phyloP scores from a whole-genome alignment of 208 protist genomes.

The Trypanosoma brucei region DNA sequence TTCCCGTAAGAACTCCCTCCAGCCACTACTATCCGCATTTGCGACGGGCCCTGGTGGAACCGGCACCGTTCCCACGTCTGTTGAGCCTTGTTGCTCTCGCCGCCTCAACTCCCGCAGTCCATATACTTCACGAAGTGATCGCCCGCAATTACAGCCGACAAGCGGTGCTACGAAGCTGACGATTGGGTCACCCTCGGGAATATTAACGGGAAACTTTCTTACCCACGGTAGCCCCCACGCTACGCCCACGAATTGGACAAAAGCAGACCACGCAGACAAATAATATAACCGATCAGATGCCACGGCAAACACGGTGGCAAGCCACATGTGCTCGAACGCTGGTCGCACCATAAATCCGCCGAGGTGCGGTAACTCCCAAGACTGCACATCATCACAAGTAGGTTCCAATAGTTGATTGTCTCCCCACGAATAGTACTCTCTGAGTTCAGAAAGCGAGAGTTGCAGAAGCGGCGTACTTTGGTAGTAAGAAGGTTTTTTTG shows the following conservation, averaged over 20 bases:
- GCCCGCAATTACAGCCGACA: conserved; percentile 1
- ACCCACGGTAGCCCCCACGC: conserved; percentile 56
- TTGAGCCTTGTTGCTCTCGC: not conserved
- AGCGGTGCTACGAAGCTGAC: conserved; percentile 7
- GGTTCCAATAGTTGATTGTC: not conserved
- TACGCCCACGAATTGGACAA: conserved; percentile 50
- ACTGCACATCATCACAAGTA: not conserved
- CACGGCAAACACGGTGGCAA: conserved; percentile 28
- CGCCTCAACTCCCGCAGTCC: conserved; percentile 5
- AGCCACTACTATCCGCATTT: not conserved
- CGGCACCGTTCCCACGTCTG: not conserved
- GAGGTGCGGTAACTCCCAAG: conserved; percentile 8
- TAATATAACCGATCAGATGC: conserved; percentile 10
- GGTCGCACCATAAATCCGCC: conserved; percentile 17
- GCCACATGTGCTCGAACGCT: conserved; percentile 12
- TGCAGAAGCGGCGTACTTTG: not conserved
- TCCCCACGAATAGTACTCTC: conserved; percentile 11
- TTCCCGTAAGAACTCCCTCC: not conserved
- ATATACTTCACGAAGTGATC: conserved; percentile 12
- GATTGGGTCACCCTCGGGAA: not conserved
- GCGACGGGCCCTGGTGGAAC: not conserved
- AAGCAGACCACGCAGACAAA: conserved; percentile 13
- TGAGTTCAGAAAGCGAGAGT: conserved; percentile 8
- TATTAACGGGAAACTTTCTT: not conserved
- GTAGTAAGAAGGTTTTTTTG: not conserved